Base-by-base conservation (phyloP, 805 yeast genomes). In the Spathaspora girioi region DNA sequence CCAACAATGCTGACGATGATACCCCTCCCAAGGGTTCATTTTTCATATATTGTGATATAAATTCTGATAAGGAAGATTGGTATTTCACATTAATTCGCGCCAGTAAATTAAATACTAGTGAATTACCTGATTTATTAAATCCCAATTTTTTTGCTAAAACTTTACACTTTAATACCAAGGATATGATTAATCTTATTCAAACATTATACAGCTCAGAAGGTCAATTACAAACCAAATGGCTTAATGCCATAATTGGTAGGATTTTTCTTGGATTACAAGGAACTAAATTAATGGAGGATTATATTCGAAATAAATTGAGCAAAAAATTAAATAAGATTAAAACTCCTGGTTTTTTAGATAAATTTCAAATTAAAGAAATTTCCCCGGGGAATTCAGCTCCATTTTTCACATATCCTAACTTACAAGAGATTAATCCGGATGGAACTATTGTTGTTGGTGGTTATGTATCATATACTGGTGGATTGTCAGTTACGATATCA, bases 41-140 rank as follows among this genome's bases (percentile, higher is more conserved):
- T 59, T 93, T 79, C 65, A 67, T 93, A 3, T 89, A 90, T 65
- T 80, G 86, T 43, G 96, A 90, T 58, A 78, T 83, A 46, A 89
- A 91, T 57, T 78, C 78, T 50, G 91, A 86, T 45, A 93, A 93
- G 61, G 99, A 94, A 66, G 97, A 93, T 64, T 85, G 97, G 87
- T 94, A 93, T 64, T 91, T 90, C 67, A 84, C 89, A 0, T 72
- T 94, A 50, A 75, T 93, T n/a, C 75, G 85, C 51, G 96, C 96
- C 0, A 80, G 93, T 0, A 87, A 86, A 53, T 67, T 69, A 5
- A 69, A 67, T 9, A 50, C 46, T n/a, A 12, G 26, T 11, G 50
- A 52, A 20, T 29, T 58, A 14, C 48, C 50, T 6, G 50, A 46
- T 9, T 18, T 47, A 5, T 54, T 70, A 17, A 63, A 67, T 51